A percentile compares a stretch with the other conserved stretches of the same genome.
Evolutionary conservation across 78 protist genomes (phyloP).

Genomic region (slime mould (Dictyostelium discoideum)): DNA sequence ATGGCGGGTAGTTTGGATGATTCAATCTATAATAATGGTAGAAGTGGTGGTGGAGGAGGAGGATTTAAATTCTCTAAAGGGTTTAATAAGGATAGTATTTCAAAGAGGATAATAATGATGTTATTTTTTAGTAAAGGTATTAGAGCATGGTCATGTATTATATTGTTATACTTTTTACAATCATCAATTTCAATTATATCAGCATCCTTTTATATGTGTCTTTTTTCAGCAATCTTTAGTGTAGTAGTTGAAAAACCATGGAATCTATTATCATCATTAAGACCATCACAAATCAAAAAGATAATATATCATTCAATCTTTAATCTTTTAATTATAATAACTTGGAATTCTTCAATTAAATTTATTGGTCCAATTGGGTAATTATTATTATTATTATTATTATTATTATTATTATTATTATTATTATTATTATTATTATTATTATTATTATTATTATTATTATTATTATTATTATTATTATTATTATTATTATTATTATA

Average conservation of each 20-base stretch:
- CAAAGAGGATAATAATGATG: neutral
- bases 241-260: slow-evolving; percentile 41
- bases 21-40: neutral
- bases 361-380: slow-evolving; percentile 79
- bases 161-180: slow-evolving; percentile 16
- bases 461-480: no score
- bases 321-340: slow-evolving; percentile 8
- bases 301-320: neutral
- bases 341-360: slow-evolving; percentile 53
- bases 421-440: no score
- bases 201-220: neutral
- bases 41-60: neutral
- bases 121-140: slow-evolving; percentile 51
- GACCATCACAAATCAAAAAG: slow-evolving; percentile 3
- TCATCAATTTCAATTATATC: neutral
- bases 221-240: neutral
- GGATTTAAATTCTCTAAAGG: neutral
- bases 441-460: no score
- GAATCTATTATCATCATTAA: slow-evolving; percentile 1
- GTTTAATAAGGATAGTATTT: neutral
- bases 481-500: no score
- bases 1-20: neutral
- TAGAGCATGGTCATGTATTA: slow-evolving; percentile 30
- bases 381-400: neutral
- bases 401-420: no score